Evolutionary conservation across 768 basidiomycete species (phyloP), one percentile per base, ranked within the genome.

Genomic region (Candolleomyces efflorescens): DNA sequence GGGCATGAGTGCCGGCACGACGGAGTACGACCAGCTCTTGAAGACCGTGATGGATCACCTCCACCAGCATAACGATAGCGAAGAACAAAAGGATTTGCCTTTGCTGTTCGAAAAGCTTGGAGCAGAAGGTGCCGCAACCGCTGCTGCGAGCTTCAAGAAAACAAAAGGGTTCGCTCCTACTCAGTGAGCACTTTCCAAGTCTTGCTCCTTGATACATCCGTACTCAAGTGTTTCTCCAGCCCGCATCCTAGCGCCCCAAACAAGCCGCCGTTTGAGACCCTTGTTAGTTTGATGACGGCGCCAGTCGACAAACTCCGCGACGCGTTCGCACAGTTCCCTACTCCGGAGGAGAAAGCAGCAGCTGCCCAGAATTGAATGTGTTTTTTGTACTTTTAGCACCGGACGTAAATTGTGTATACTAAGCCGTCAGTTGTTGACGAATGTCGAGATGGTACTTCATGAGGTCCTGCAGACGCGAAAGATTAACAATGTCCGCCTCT

Each of bases 91-190:
- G 15, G 85, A 87, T 65, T 74, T 86, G 0, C 84, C 84, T 1
- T 62, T 74, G 17, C 74, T 86, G 18, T 80, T 83, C 64, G 70
- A 76, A 9, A 69, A 71, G 15, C 70, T 86, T 23, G 78, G 80
- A 12, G 60, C 66, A 4, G 74, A 79, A 0, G 75, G 69, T 2
- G 80, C 81, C 59, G 62, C 70, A 24, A 51, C 68, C n/a, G 81
- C 82, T 0, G 82, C 83, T 1, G 56, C 60, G 20, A 69, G 63
- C 36, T 87, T 86, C 70, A 74, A 68, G 60, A 68, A 74, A 53
- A 86, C 84, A 1, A 87, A 87, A 73, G 79, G 80, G 60, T 83
- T 86, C 59, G 83, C 75, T 5, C 85, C 85, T 0, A 86, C 85
- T 9, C 73, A 81, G 83, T 82, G 20, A 12, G 78, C 68, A 15